phyloP scores from a whole-genome alignment of 108 stramenopile genomes.

The Pseudonitzschia multiseries region DNA sequence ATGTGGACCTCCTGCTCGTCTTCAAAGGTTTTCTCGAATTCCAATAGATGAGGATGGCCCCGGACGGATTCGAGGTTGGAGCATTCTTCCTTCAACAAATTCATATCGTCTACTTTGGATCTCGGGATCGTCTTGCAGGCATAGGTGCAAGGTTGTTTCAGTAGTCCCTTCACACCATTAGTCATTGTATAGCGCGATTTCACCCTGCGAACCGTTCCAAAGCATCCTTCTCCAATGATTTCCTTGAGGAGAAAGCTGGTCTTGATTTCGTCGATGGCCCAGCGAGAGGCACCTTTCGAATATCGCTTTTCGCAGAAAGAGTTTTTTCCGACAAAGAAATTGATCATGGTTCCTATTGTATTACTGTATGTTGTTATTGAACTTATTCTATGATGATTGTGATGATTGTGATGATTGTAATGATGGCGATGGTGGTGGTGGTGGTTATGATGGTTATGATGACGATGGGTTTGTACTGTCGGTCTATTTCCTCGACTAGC shows the following conservation, averaged over 20 bases:
- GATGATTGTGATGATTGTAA: too few species aligned
- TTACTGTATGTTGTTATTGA: too few species aligned
- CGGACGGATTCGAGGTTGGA: conserved; percentile 36
- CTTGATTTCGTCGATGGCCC: conserved; percentile 1
- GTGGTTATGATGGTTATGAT: too few species aligned
- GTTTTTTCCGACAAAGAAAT: background rate
- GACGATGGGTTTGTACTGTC: too few species aligned
- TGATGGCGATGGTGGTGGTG: too few species aligned
- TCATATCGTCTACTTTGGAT: conserved; percentile 22
- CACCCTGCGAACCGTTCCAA: conserved; percentile 21
- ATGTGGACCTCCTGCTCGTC: conserved; percentile 64
- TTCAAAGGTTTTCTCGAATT: conserved; percentile 73
- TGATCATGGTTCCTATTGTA: background rate
- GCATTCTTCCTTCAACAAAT: conserved; percentile 44
- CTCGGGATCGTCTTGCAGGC: conserved; percentile 50
- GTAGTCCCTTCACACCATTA: background rate
- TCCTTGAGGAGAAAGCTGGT: conserved; percentile 17
- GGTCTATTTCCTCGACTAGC: too few species aligned
- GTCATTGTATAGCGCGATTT: conserved; percentile 4
- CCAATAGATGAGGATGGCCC: conserved; percentile 68
- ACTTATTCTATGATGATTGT: too few species aligned
- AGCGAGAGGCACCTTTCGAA: background rate
- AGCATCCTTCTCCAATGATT: conserved; percentile 58
- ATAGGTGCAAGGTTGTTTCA: conserved; percentile 19
- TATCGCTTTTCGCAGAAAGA: background rate